A percentile compares a stretch with the other conserved stretches of the same genome.
These are phyloP conservation scores for Prunella vulgaris DNA, from an alignment of 257 asterid species.

Conservation along the genomic window DNA sequence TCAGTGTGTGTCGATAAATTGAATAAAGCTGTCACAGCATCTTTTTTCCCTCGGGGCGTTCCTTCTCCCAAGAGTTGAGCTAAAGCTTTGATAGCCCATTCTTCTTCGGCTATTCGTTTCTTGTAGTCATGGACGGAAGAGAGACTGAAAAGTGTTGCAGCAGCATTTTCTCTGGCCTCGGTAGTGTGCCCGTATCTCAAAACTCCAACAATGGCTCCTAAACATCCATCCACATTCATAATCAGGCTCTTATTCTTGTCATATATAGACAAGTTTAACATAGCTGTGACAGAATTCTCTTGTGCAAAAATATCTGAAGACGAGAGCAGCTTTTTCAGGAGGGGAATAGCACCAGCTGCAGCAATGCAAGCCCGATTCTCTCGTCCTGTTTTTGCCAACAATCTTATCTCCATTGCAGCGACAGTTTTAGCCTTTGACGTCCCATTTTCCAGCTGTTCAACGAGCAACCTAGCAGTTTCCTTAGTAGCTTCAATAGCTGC, in stretches of 20 bases:
- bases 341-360: conserved; percentile 74
- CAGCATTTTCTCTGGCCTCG: conserved; percentile 92
- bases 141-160: conserved; percentile 86
- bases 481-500: conserved; percentile 66
- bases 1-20: conserved; percentile 72
- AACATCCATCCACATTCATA: conserved; percentile 68
- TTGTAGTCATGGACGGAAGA: conserved; percentile 78
- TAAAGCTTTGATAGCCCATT: conserved; percentile 62
- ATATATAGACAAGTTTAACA: conserved; percentile 69
- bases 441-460: conserved; percentile 55
- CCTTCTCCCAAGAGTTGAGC: conserved; percentile 61
- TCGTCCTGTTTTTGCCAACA: conserved; percentile 69
- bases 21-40: conserved; percentile 77
- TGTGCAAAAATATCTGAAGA: conserved; percentile 60
- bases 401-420: conserved; percentile 73
- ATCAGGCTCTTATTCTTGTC: conserved; percentile 69
- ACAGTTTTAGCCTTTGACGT: conserved; percentile 51
- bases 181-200: conserved; percentile 59
- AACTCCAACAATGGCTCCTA: conserved; percentile 57
- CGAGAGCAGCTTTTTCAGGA: conserved; percentile 46
- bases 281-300: conserved; percentile 77
- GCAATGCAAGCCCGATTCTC: conserved; percentile 80
- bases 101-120: conserved; percentile 60
- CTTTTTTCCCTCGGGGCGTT: conserved; percentile 67
- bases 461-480: conserved; percentile 54